Evolutionary conservation across 2,329 filamentous ascomycete species (phyloP).

Genomic region (Fusarium irregulare): DNA sequence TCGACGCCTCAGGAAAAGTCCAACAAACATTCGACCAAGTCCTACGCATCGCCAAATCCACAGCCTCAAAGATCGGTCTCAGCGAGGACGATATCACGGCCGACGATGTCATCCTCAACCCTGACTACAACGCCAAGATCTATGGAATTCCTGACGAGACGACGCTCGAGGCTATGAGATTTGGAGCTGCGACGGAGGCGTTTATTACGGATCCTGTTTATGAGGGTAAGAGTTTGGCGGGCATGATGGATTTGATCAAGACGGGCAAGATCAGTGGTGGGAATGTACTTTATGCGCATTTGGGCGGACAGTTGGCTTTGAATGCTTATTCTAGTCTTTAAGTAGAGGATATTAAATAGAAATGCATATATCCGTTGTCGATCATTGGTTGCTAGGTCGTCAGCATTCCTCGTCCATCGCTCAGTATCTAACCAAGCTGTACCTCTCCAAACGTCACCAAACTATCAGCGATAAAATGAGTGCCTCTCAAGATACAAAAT

Average conservation of each 20-base stretch:
- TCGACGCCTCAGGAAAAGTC: conserved; percentile 63
- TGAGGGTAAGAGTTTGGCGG: conserved; percentile 79
- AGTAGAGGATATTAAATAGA: not conserved
- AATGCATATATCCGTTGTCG: not conserved
- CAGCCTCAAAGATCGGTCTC: conserved; percentile 72
- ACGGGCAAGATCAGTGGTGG: conserved; percentile 70
- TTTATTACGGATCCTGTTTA: conserved; percentile 83
- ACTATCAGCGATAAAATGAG: not conserved
- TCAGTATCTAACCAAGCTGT: not conserved
- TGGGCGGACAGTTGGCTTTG: conserved; percentile 76
- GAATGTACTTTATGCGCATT: conserved; percentile 78
- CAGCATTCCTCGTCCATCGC: not conserved
- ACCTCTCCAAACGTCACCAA: not conserved
- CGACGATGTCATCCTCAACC: conserved; percentile 71
- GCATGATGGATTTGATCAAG: conserved; percentile 75
- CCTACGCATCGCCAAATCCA: conserved; percentile 72
- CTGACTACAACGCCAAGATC: conserved; percentile 70
- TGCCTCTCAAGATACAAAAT: not conserved
- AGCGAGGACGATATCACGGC: conserved; percentile 68
- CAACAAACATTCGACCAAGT: conserved; percentile 72
- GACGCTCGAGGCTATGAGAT: conserved; percentile 75
- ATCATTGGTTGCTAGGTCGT: not conserved
- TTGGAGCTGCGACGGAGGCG: conserved; percentile 74
- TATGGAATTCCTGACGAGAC: conserved; percentile 75
- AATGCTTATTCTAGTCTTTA: conserved; percentile 68